Evolutionary conservation across 1,284 basidiomycete genomes (phyloP).

Genomic region (Boletus semigastroideus): DNA sequence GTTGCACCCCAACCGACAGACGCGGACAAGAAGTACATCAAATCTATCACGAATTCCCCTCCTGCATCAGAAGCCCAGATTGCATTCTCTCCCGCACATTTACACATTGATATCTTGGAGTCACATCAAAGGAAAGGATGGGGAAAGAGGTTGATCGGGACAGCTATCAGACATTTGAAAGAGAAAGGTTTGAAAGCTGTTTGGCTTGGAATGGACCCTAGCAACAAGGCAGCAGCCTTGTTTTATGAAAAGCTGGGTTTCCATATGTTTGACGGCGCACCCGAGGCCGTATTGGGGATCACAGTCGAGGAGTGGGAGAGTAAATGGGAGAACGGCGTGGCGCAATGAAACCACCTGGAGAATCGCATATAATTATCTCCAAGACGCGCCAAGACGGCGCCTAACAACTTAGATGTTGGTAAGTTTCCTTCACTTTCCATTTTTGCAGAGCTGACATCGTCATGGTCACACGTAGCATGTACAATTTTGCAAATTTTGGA

Average conservation of each 20-base stretch:
- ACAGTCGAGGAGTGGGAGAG: conserved; percentile 33
- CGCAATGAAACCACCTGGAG: no score
- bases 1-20: conserved; percentile 18
- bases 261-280: conserved; percentile 22
- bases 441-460: neutral
- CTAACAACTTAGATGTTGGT: no score
- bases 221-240: conserved; percentile 23
- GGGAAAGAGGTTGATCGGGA: conserved; percentile 45
- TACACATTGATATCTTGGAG: conserved; percentile 53
- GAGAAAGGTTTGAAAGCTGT: conserved; percentile 26
- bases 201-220: conserved; percentile 31
- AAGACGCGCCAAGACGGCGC: no score
- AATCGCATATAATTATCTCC: no score
- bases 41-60: conserved; percentile 20
- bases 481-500: neutral
- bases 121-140: conserved; percentile 48
- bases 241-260: conserved; percentile 32
- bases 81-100: conserved; percentile 41
- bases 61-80: conserved; percentile 26
- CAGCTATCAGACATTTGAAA: conserved; percentile 36
- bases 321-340: conserved; percentile 1
- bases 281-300: conserved; percentile 31
- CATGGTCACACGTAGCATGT: neutral
- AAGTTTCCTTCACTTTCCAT: neutral
- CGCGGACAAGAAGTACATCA: conserved; percentile 28